Evolutionary conservation across 2,329 filamentous ascomycete species (phyloP).

Genomic region (Cladophialophora immunda): DNA sequence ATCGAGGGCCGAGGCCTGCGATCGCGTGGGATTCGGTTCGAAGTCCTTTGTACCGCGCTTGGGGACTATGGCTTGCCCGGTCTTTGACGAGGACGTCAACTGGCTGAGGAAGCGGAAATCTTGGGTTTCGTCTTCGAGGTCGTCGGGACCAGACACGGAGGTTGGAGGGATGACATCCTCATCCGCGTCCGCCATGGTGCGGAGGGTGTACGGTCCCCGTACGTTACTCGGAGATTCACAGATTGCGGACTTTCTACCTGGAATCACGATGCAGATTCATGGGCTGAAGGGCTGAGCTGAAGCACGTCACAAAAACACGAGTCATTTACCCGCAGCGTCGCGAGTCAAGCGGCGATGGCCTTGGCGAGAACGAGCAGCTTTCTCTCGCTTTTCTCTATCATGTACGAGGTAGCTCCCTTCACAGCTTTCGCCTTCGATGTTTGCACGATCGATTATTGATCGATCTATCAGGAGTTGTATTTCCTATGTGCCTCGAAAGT

Average conservation of each 20-base stretch:
- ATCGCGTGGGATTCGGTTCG: conserved; percentile 85
- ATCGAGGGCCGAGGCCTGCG: conserved; percentile 80
- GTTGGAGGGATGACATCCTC: conserved; percentile 49
- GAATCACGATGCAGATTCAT: not conserved
- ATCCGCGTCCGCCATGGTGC: conserved; percentile 54
- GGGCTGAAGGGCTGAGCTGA: not conserved
- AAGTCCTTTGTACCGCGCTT: conserved; percentile 98
- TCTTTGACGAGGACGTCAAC: conserved; percentile 57
- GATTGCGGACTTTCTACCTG: not conserved
- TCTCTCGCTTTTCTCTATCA: not conserved
- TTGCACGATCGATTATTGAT: not conserved
- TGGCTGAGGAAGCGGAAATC: conserved; percentile 80
- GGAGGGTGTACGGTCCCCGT: not conserved
- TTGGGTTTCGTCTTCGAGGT: conserved; percentile 79
- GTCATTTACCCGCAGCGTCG: not conserved
- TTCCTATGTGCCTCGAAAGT: not conserved
- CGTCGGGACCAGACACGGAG: conserved; percentile 59
- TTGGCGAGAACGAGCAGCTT: not conserved
- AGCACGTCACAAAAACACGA: conserved; percentile 4
- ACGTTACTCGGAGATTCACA: not conserved
- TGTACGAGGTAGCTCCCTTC: too few relatives aligned
- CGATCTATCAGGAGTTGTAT: not conserved
- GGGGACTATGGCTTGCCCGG: conserved; percentile 65
- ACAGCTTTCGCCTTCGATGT: not conserved
- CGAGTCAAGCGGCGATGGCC: conserved; percentile 4